Evolutionary conservation across 768 basidiomycete genomes (phyloP).

Genomic region (Candolleomyces aberdarensis): DNA sequence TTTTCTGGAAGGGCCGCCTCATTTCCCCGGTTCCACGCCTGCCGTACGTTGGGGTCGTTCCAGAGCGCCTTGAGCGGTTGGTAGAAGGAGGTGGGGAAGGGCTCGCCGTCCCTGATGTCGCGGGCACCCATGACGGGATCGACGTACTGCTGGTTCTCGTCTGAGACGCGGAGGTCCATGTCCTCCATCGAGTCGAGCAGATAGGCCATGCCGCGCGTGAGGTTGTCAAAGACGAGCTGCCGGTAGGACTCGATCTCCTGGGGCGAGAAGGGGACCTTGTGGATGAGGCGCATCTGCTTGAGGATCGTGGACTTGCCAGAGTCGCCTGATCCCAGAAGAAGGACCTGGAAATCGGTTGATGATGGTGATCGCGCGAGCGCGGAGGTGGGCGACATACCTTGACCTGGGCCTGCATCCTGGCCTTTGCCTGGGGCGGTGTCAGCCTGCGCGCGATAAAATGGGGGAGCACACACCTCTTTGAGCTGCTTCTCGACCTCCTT

Average conservation of each 20-base stretch:
- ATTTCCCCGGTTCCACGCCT: slow-evolving; percentile 79
- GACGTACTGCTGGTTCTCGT: slow-evolving; percentile 55
- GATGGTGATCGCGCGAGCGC: not conserved
- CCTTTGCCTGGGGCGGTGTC: slow-evolving; percentile 56
- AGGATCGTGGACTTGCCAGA: slow-evolving; percentile 91
- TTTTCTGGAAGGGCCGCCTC: slow-evolving; percentile 85
- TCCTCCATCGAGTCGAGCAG: slow-evolving; percentile 89
- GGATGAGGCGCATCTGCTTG: slow-evolving; percentile 98
- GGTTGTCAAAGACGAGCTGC: slow-evolving; percentile 90
- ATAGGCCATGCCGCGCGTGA: slow-evolving; percentile 80
- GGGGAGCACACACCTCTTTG: slow-evolving; percentile 54
- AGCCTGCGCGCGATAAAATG: slow-evolving; percentile 2
- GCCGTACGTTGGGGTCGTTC: slow-evolving; percentile 71
- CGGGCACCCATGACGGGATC: slow-evolving; percentile 62
- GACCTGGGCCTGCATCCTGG: slow-evolving; percentile 66
- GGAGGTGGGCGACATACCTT: slow-evolving; percentile 46
- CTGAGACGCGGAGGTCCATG: slow-evolving; percentile 72
- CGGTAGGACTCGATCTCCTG: slow-evolving; percentile 87
- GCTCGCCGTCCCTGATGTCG: slow-evolving; percentile 76
- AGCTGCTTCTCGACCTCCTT: slow-evolving; percentile 74
- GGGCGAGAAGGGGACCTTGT: slow-evolving; percentile 76
- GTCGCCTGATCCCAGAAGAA: slow-evolving; percentile 90
- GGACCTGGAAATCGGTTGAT: slow-evolving; percentile 46
- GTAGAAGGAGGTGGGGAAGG: slow-evolving; percentile 68
- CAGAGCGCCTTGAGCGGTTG: slow-evolving; percentile 71